Conservation (phyloP, 2,329 filamentous ascomycete genomes). For the Plenodomus tracheiphilus region DNA sequence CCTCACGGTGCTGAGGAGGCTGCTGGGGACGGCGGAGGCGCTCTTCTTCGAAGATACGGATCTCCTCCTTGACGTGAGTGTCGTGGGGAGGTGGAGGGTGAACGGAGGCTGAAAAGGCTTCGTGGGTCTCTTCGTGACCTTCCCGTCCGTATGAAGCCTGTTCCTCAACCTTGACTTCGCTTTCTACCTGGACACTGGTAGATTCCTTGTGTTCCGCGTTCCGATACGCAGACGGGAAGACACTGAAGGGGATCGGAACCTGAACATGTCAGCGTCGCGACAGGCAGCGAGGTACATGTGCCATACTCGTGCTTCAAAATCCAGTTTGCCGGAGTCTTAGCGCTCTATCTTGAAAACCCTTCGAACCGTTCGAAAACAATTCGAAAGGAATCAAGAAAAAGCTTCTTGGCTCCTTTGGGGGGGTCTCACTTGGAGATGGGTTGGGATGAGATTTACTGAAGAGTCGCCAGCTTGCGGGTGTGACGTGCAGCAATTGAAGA, state of each 20-base stretch:
- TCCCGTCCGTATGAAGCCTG: slow-evolving; percentile 87
- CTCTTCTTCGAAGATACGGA: slow-evolving; percentile 81
- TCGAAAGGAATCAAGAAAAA: slow-evolving; percentile 71
- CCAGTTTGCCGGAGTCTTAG: slow-evolving; percentile 90
- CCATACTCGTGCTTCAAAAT: slow-evolving; percentile 97
- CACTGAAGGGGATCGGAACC: slow-evolving; percentile 91
- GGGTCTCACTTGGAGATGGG: slow-evolving; percentile 33
- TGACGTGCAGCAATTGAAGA: slow-evolving; percentile 32
- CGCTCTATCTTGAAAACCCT: slow-evolving; percentile 73
- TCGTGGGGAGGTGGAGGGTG: slow-evolving; percentile 43
- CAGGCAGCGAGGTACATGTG: not conserved
- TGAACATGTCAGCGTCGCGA: slow-evolving; percentile 19
- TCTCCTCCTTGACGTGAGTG: slow-evolving; percentile 77
- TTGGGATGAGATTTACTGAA: slow-evolving; percentile 20
- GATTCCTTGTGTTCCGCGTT: slow-evolving; percentile 59
- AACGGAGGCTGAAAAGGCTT: slow-evolving; percentile 55
- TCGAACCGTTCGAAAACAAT: slow-evolving; percentile 55
- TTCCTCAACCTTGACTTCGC: slow-evolving; percentile 78
- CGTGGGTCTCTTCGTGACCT: slow-evolving; percentile 83
- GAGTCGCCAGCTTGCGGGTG: slow-evolving; percentile 37
- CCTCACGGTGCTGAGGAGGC: slow-evolving; percentile 30
- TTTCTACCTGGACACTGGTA: slow-evolving; percentile 81
- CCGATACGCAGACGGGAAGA: slow-evolving; percentile 98
- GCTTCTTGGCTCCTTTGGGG: slow-evolving; percentile 50
- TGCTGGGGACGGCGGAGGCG: slow-evolving; percentile 71